A percentile compares a stretch with the other conserved stretches of the same genome.
Evolutionary conservation across 495 filamentous ascomycete species (phyloP).

Genomic region (Lindgomyces ingoldianus): DNA sequence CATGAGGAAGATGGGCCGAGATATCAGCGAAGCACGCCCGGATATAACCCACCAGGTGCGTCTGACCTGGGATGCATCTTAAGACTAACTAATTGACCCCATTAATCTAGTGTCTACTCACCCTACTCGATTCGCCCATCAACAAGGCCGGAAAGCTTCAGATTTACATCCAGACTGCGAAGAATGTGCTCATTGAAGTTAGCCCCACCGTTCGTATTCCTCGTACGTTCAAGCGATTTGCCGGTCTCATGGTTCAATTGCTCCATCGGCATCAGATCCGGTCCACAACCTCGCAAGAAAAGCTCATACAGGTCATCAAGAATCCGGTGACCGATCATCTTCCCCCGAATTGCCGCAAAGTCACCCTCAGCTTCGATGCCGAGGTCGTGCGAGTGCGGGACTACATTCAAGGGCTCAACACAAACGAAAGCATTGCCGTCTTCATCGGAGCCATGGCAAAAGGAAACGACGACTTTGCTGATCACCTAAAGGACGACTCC

Average conservation of each 20-base stretch:
- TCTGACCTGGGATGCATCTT: neutral
- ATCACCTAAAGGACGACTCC: slow-evolving; percentile 89
- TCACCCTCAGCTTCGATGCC: slow-evolving; percentile 90
- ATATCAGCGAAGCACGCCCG: slow-evolving; percentile 95
- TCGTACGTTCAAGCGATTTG: slow-evolving; percentile 97
- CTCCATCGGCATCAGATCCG: slow-evolving; percentile 94
- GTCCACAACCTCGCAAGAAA: slow-evolving; percentile 93
- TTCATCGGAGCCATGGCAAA: slow-evolving; percentile 99
- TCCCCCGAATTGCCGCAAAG: slow-evolving; percentile 94
- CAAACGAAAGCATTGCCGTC: slow-evolving; percentile 91
- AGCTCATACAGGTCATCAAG: slow-evolving; percentile 94
- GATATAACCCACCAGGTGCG: slow-evolving; percentile 98
- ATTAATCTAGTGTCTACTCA: slow-evolving; percentile 80
- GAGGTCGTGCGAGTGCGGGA: slow-evolving; percentile 83
- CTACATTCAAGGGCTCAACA: slow-evolving; percentile 74
- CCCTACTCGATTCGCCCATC: slow-evolving; percentile 93
- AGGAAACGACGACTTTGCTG: slow-evolving; percentile 91
- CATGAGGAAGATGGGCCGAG: slow-evolving; percentile 98
- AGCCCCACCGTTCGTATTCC: slow-evolving; percentile 96
- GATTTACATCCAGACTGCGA: slow-evolving; percentile 97
- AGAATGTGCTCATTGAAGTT: slow-evolving; percentile 95
- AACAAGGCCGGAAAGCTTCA: slow-evolving; percentile 97
- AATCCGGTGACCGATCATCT: slow-evolving; percentile 97
- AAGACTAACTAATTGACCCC: slow-evolving; percentile 37
- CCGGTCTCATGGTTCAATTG: slow-evolving; percentile 98